Evolutionary conservation across 2,329 filamentous ascomycete species (phyloP).

Genomic region (Hysterium pulicare): DNA sequence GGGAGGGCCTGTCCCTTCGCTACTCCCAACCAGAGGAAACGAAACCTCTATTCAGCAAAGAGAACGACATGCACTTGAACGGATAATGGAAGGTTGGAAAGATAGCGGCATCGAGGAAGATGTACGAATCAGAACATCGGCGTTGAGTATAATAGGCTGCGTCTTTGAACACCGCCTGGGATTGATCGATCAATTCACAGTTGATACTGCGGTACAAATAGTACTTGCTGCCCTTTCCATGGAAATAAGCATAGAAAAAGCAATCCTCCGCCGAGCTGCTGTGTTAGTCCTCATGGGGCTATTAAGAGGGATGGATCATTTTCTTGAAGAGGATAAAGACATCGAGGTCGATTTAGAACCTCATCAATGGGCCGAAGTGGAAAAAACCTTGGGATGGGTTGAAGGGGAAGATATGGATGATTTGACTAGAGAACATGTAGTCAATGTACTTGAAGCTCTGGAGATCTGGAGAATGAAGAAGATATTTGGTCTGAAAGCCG

Average conservation of each 20-base stretch:
- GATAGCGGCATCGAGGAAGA: conserved; percentile 64
- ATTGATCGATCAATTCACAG: conserved; percentile 38
- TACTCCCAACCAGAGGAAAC: conserved; percentile 27
- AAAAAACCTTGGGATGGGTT: conserved; percentile 62
- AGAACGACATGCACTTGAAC: conserved; percentile 49
- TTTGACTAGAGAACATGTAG: conserved; percentile 64
- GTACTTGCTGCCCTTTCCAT: conserved; percentile 61
- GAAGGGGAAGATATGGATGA: conserved; percentile 64
- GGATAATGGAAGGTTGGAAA: conserved; percentile 66
- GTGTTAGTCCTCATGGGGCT: conserved; percentile 62
- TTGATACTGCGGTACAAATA: conserved; percentile 57
- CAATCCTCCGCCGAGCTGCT: conserved; percentile 64
- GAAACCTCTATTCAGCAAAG: conserved; percentile 28
- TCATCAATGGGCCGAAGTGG: conserved; percentile 59
- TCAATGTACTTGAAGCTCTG: conserved; percentile 64
- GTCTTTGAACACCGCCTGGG: conserved; percentile 55
- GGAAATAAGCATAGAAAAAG: conserved; percentile 58
- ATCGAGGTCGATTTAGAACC: conserved; percentile 53
- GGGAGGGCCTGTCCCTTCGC: conserved; percentile 48
- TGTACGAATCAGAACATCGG: conserved; percentile 65
- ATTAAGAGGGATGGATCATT: conserved; percentile 57
- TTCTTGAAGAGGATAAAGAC: conserved; percentile 35
- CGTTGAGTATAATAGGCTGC: conserved; percentile 61
- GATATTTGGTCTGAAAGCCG: conserved; percentile 41
- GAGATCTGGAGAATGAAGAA: conserved; percentile 58